Percentiles rank a stretch among this genome's conserved stretches.
phyloP scores from a whole-genome alignment of 805 yeast species.

The Candida boleticola region DNA sequence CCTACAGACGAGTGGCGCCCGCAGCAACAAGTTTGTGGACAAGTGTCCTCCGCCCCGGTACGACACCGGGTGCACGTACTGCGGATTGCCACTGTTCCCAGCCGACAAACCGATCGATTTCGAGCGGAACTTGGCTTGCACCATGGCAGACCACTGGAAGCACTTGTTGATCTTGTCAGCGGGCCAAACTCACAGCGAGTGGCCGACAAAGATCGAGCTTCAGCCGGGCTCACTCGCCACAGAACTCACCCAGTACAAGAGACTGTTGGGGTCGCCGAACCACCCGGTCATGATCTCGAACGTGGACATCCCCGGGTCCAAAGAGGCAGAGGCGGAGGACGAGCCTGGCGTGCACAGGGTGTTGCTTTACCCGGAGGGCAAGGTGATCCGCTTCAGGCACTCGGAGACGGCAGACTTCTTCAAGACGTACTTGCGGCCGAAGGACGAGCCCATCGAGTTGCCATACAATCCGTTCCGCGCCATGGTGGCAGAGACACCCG shows the following conservation, averaged over 20 bases:
- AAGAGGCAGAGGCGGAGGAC: slow-evolving; percentile 4
- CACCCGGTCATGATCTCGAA: slow-evolving; percentile 54
- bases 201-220: slow-evolving; percentile 54
- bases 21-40: slow-evolving; percentile 10
- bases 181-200: slow-evolving; percentile 31
- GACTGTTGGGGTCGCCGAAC: slow-evolving; percentile 33
- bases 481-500: slow-evolving; percentile 5
- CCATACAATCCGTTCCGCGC: slow-evolving; percentile 24
- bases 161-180: slow-evolving; percentile 56
- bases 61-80: slow-evolving; percentile 65
- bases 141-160: slow-evolving; percentile 52
- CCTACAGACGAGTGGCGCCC: neutral
- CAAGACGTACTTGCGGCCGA: slow-evolving; percentile 39
- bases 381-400: slow-evolving; percentile 34
- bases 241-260: slow-evolving; percentile 34
- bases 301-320: slow-evolving; percentile 19
- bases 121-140: slow-evolving; percentile 39
- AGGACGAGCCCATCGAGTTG: slow-evolving; percentile 12
- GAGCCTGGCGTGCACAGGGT: slow-evolving; percentile 25
- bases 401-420: slow-evolving; percentile 35
- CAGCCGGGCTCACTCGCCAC: slow-evolving; percentile 43
- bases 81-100: slow-evolving; percentile 43
- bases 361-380: slow-evolving; percentile 55
- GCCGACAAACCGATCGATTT: slow-evolving; percentile 39
- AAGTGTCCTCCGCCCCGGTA: slow-evolving; percentile 49